phyloP scores from a whole-genome alignment of 1,284 basidiomycete genomes.

The Neonothopanus nambi region DNA sequence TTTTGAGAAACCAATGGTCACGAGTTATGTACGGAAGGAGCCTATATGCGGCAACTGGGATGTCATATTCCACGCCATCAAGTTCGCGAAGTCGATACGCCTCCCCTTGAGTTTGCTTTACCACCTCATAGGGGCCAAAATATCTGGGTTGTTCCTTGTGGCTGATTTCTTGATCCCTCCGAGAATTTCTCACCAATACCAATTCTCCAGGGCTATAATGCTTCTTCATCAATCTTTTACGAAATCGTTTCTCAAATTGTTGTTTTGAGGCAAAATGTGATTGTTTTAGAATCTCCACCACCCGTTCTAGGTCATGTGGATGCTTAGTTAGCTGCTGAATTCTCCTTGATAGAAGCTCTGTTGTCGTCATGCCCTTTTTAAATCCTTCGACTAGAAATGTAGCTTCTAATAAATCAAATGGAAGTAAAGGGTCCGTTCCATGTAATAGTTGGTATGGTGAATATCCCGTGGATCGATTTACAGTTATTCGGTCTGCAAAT shows the following conservation, averaged over 20 bases:
- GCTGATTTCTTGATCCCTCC: slow-evolving; percentile 20
- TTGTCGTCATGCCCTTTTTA: slow-evolving; percentile 7
- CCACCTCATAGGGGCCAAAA: slow-evolving; percentile 27
- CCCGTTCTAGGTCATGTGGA: slow-evolving; percentile 5
- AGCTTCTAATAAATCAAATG: slow-evolving; percentile 27
- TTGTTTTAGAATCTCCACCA: slow-evolving; percentile 4
- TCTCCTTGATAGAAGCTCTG: slow-evolving; percentile 17
- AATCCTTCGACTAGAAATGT: slow-evolving; percentile 24
- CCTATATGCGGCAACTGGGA: slow-evolving; percentile 28
- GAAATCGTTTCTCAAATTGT: slow-evolving; percentile 24
- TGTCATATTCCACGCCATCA: slow-evolving; percentile 25
- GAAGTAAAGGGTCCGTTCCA: slow-evolving; percentile 26
- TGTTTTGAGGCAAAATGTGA: slow-evolving; percentile 16
- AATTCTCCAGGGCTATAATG: slow-evolving; percentile 23
- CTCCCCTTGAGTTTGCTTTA: slow-evolving; percentile 16
- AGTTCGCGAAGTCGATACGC: slow-evolving; percentile 29
- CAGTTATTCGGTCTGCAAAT: slow-evolving; percentile 28
- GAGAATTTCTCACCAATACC: slow-evolving; percentile 23
- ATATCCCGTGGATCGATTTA: slow-evolving; percentile 22
- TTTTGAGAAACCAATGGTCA: slow-evolving; percentile 2
- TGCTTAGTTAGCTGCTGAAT: slow-evolving; percentile 14
- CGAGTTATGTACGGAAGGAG: slow-evolving; percentile 29
- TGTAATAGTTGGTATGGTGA: slow-evolving; percentile 29
- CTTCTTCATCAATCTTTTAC: slow-evolving; percentile 18
- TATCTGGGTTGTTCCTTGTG: slow-evolving; percentile 25